A percentile compares a stretch with the other conserved stretches of the same genome.
phyloP scores from a whole-genome alignment of 306 rosid species.

The Prunus davidiana region DNA sequence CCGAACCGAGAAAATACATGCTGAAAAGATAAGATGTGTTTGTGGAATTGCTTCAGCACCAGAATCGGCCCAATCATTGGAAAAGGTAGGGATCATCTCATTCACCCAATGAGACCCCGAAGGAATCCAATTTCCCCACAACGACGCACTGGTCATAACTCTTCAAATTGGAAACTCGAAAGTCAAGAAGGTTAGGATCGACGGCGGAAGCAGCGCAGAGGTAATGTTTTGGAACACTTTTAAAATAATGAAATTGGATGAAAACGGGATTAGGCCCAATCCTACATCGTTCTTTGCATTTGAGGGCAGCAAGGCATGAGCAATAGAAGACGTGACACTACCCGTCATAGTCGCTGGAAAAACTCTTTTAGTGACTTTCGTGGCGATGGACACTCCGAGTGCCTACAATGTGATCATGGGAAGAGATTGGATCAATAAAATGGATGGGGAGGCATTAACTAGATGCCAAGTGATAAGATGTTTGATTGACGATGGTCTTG shows the following conservation, averaged over 20 bases:
- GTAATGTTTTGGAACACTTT: too few species aligned
- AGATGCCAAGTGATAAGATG: not conserved
- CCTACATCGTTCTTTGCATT: rapidly evolving
- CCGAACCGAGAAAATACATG: not conserved
- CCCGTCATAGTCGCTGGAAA: not conserved
- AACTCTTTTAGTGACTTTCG: not conserved
- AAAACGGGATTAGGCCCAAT: not conserved
- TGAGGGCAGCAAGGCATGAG: rapidly evolving
- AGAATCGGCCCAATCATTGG: not conserved
- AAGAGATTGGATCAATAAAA: not conserved
- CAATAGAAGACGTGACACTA: not conserved
- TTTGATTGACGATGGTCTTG: not conserved
- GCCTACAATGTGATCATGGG: not conserved
- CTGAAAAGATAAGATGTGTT: not conserved
- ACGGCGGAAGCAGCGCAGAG: too few species aligned
- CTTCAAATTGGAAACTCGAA: too few species aligned
- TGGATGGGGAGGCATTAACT: not conserved
- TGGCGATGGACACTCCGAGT: not conserved
- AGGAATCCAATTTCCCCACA: not conserved
- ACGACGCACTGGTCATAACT: too few species aligned
- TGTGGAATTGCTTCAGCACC: not conserved
- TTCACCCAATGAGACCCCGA: not conserved
- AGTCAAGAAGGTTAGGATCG: too few species aligned
- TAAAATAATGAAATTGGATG: not conserved
- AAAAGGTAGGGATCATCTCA: rapidly evolving